phyloP scores from a whole-genome alignment of 2,329 filamentous ascomycete genomes.

The Fusarium chlamydosporum region DNA sequence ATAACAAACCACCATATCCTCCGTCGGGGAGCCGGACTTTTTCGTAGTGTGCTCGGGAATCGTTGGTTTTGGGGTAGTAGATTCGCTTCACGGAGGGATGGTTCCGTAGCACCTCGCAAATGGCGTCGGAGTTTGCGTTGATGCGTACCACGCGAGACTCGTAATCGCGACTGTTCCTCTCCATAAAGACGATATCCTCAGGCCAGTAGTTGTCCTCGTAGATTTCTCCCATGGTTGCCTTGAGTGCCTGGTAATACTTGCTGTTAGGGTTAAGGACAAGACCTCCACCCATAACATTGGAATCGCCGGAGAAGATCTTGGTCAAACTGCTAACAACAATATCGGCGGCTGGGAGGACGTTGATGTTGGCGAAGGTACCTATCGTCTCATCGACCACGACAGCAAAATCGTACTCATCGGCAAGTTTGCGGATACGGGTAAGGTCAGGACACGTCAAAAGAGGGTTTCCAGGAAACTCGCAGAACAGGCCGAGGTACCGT shows the following conservation, averaged over 20 bases:
- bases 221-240: slow-evolving; percentile 71
- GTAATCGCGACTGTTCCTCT: slow-evolving; percentile 96
- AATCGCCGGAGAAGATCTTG: slow-evolving; percentile 97
- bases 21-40: slow-evolving; percentile 78
- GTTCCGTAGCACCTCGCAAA: slow-evolving; percentile 77
- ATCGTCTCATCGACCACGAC: slow-evolving; percentile 97
- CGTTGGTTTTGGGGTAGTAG: slow-evolving; percentile 87
- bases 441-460: slow-evolving; percentile 89
- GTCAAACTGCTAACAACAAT: slow-evolving; percentile 95
- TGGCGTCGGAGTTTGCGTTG: slow-evolving; percentile 86
- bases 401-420: slow-evolving; percentile 87
- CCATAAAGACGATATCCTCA: slow-evolving; percentile 94
- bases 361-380: slow-evolving; percentile 95
- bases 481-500: slow-evolving; percentile 86
- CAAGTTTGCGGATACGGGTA: slow-evolving; percentile 81
- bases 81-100: slow-evolving; percentile 78
- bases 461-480: slow-evolving; percentile 95
- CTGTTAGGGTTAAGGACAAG: slow-evolving; percentile 74
- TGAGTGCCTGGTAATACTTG: slow-evolving; percentile 79
- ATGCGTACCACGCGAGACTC: slow-evolving; percentile 84
- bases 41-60: slow-evolving; percentile 81
- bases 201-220: slow-evolving; percentile 95
- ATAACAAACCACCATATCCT: slow-evolving; percentile 92
- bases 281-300: slow-evolving; percentile 97
- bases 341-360: slow-evolving; percentile 90